phyloP scores from a whole-genome alignment of 371 early-diverging fungal genomes.

The Lichtheimia ramosa region DNA sequence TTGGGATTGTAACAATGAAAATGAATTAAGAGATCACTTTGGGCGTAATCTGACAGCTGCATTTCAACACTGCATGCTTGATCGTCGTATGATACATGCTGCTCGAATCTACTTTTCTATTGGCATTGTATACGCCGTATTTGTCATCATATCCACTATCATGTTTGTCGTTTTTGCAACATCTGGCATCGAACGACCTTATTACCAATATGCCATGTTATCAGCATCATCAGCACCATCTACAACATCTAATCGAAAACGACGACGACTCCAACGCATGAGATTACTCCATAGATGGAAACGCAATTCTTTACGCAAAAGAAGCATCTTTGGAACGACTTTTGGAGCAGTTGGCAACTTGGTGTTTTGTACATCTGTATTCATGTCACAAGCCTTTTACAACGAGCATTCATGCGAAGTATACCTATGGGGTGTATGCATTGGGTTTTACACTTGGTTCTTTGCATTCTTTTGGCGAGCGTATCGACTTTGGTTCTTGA shows the following conservation, averaged over 20 bases:
- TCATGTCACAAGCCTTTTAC: conserved; percentile 20
- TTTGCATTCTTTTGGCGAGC: conserved; percentile 33
- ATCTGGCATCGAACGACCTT: background rate
- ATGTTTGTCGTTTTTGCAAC: conserved; percentile 9
- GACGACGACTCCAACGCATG: background rate
- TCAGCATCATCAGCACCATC: background rate
- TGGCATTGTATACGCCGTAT: conserved; percentile 9
- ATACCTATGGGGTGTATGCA: conserved; percentile 23
- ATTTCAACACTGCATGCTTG: background rate
- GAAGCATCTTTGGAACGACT: conserved; percentile 25
- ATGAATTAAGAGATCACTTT: background rate
- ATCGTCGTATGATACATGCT: conserved; percentile 4
- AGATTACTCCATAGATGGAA: conserved; percentile 7
- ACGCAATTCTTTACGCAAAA: conserved; percentile 20
- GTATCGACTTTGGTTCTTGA: conserved; percentile 26
- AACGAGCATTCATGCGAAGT: conserved; percentile 21
- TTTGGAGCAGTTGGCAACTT: conserved; percentile 40
- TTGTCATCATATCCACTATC: conserved; percentile 15
- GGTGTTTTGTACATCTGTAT: conserved; percentile 22
- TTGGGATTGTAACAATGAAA: background rate
- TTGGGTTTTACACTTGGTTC: conserved; percentile 40
- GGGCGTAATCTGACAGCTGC: background rate
- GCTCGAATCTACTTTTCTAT: conserved; percentile 11
- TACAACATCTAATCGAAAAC: background rate
- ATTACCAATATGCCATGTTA: background rate